Evolutionary conservation across 1,284 basidiomycete genomes (phyloP).

Genomic region (Ceratobasidium sp.): DNA sequence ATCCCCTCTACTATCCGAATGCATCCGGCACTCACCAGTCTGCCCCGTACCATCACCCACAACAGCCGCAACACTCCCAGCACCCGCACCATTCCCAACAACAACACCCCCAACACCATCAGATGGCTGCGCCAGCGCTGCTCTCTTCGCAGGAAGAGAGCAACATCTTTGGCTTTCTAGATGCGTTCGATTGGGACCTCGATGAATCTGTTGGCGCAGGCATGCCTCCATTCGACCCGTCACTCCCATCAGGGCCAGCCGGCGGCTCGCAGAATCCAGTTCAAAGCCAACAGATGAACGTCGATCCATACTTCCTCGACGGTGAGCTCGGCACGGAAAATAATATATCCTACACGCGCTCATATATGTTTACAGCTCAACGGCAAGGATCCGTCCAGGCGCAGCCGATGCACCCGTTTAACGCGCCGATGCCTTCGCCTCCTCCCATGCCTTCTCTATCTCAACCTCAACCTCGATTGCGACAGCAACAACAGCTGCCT

Average conservation of each 20-base stretch:
- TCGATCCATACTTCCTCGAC: constrained; percentile 16
- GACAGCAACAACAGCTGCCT: not conserved
- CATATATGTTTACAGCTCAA: constrained; percentile 4
- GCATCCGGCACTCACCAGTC: not conserved
- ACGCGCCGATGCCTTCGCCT: not conserved
- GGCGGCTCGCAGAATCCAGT: not conserved
- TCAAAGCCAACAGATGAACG: constrained; percentile 21
- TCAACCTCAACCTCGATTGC: not conserved
- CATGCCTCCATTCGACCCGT: constrained; percentile 26
- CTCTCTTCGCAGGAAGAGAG: constrained; percentile 22
- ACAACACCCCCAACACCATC: not conserved
- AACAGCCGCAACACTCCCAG: not conserved
- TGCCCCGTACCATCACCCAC: not conserved
- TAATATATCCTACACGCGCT: too few species aligned
- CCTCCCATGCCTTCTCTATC: not conserved
- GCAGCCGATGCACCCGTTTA: constrained; percentile 5
- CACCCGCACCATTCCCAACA: not conserved
- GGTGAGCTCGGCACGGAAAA: not conserved
- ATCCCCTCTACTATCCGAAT: not conserved
- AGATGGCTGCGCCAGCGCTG: not conserved
- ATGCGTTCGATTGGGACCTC: constrained; percentile 31
- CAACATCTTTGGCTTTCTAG: constrained; percentile 26
- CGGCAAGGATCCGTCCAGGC: not conserved
- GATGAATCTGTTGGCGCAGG: constrained; percentile 31
- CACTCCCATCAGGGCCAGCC: constrained; percentile 2